These are phyloP conservation scores for Paramecium sexaurelia DNA, from an alignment of 73 alveolate species.

Conservation along the genomic window DNA sequence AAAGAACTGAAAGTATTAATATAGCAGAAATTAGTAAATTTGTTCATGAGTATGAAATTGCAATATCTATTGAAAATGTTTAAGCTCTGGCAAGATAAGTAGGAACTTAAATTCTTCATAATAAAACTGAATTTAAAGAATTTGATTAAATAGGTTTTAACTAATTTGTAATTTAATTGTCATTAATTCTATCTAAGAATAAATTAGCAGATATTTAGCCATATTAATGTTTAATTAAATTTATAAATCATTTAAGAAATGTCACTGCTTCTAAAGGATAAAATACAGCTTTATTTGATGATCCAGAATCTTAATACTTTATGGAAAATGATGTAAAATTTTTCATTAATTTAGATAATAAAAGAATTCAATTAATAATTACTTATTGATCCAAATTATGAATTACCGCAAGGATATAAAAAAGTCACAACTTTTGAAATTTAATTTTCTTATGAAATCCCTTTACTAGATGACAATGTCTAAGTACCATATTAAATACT, in stretches of 20 bases:
- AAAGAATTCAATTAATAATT: slow-evolving; percentile 17
- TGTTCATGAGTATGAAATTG: slow-evolving; percentile 22
- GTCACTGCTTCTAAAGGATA: not conserved
- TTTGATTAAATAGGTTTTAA: not conserved
- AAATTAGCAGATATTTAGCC: not conserved
- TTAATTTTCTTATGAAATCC: not conserved
- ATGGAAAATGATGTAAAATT: not conserved
- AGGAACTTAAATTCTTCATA: slow-evolving; percentile 8
- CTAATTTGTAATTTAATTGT: slow-evolving; percentile 7
- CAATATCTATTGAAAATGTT: not conserved
- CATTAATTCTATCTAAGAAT: not conserved
- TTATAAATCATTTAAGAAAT: not conserved
- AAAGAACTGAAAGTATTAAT: not conserved
- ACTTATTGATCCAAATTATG: not conserved
- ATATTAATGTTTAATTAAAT: not conserved
- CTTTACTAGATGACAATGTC: not conserved
- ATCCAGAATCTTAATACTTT: slow-evolving; percentile 43
- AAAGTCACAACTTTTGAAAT: not conserved
- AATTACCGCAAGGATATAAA: slow-evolving; percentile 25
- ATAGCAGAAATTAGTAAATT: slow-evolving; percentile 1
- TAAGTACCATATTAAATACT: not conserved
- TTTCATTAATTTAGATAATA: not conserved
- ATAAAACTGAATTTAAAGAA: slow-evolving; percentile 22
- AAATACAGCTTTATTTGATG: slow-evolving; percentile 37
- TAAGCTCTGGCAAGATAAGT: not conserved